Base-by-base conservation (phyloP, 1,139 yeast species). In the Diutina mesorugosa region DNA sequence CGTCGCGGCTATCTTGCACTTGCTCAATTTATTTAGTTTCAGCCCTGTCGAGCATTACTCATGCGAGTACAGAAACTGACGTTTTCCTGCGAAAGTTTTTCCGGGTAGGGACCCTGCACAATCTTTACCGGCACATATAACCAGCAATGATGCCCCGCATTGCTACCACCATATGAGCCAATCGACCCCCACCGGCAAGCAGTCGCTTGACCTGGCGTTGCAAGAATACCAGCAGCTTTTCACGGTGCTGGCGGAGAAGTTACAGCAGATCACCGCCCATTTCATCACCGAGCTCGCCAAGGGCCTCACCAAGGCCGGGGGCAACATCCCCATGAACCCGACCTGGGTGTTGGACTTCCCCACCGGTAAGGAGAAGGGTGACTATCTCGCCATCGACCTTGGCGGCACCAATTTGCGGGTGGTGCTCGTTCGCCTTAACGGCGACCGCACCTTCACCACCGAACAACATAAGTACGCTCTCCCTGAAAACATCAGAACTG, bases 311-410 rank as follows among this genome's bases (percentile, higher is more conserved):
- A 81, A 82, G 68, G 65, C 73, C 56, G 95, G 95, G 55, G 93
- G 95, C 58, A 86, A 85, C 70, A 87, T 89, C 66, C 98, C 98
- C 59, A 93, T 91, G 99, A 90, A 87, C 67, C 96, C 96, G 52
- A 89, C 95, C 61, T 91, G 97, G 97, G 97, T 91, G 57, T 77
- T 90, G 80, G 95, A 87, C 66, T 85, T 77, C 77, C 98, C 99
- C 60, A 85, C 95, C 55, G 98, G 98, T 64, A 73, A 83, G 62
- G 99, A 93, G 72, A 79, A 78, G 53, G 99, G 99, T 62, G 85
- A 88, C 63, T 93, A 81, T 71, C 74, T 93, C 68, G 97, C 98
- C 56, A 86, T 93, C 60, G 99, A 93, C 71, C 81, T 93, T 73
- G 97, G 97, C 69, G 97, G 97, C 61, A 90, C 97, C 62, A 90